Conservation (phyloP, 2,329 filamentous ascomycete species). For the Neocucurbitaria cava region DNA sequence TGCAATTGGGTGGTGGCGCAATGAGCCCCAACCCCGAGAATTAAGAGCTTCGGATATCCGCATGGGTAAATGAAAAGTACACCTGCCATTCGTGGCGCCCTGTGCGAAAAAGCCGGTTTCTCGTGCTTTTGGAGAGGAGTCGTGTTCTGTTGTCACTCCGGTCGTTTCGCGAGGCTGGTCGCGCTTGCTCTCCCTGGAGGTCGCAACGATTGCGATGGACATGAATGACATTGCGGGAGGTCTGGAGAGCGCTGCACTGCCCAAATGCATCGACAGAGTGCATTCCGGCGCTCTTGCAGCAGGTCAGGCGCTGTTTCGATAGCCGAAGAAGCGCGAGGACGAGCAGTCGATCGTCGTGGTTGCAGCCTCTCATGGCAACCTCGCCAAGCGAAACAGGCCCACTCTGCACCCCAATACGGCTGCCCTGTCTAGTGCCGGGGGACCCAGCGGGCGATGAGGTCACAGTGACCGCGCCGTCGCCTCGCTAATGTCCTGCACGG, state of each 20-base stretch:
- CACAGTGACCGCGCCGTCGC: not conserved
- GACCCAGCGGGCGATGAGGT: not conserved
- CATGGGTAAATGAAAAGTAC: constrained; percentile 9
- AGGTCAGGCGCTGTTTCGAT: not conserved
- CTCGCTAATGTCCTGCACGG: not conserved
- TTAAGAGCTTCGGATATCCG: constrained; percentile 14
- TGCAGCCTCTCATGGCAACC: not conserved
- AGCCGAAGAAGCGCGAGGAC: not conserved
- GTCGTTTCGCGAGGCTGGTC: not conserved
- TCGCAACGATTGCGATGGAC: not conserved
- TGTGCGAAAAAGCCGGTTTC: constrained; percentile 17
- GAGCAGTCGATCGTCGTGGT: not conserved
- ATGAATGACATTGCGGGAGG: not conserved
- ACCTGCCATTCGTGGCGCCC: not conserved
- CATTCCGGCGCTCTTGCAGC: not conserved
- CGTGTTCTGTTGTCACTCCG: no score
- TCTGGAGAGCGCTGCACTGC: not conserved
- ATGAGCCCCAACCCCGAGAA: not conserved
- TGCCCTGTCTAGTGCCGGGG: not conserved
- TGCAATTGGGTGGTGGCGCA: constrained; percentile 4
- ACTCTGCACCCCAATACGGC: not conserved
- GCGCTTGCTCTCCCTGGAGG: not conserved
- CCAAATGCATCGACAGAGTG: not conserved
- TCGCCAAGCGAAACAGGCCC: not conserved
- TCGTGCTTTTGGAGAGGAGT: not conserved